Base-by-base conservation (phyloP, 2,329 filamentous ascomycete genomes). In the Intubia oerlemansii region DNA sequence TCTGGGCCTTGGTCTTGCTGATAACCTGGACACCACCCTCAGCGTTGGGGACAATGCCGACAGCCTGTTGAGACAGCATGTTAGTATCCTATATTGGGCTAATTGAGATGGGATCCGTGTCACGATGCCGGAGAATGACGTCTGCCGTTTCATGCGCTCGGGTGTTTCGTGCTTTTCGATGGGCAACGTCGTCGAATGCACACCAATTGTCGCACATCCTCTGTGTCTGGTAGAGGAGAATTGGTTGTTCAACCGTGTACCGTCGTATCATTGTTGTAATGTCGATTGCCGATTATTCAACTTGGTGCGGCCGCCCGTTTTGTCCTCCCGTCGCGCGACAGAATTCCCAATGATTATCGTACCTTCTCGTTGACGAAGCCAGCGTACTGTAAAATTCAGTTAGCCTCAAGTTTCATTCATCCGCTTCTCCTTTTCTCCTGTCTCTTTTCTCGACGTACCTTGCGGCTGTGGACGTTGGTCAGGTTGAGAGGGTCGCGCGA, bases 301-400 rank as follows among this genome's bases (percentile, higher is more conserved):
- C n/a, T n/a, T n/a, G n/a, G n/a, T n/a, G n/a, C n/a, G n/a, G n/a
- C n/a, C n/a, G n/a, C n/a, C n/a, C n/a, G n/a, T n/a, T n/a, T n/a
- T n/a, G n/a, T n/a, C n/a, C n/a, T n/a, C n/a, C n/a, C n/a, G 10
- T 27, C 12, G 19, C 14, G 12, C 14, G 12, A 11, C n/a, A n/a
- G n/a, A n/a, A n/a, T n/a, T n/a, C n/a, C n/a, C n/a, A n/a, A n/a
- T n/a, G n/a, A n/a, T n/a, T n/a, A 24, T 35, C 34, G 42, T 76
- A 88, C 81, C 78, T 92, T 88, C 54, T 74, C 68, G 65, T 91
- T 92, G 57, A 80, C 71, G 57, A 82, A 90, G 49, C 88, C 88
- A 47, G 79, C 79, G 57, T 92, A 69, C 80, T 90, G 50, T 38
- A 26, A 17, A 7, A 30, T n/a, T n/a, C n/a, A n/a, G 24, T 35